These are phyloP conservation scores for Davidsoniella virescens DNA, from an alignment of 2,329 filamentous ascomycete genomes.

Conservation along the genomic window DNA sequence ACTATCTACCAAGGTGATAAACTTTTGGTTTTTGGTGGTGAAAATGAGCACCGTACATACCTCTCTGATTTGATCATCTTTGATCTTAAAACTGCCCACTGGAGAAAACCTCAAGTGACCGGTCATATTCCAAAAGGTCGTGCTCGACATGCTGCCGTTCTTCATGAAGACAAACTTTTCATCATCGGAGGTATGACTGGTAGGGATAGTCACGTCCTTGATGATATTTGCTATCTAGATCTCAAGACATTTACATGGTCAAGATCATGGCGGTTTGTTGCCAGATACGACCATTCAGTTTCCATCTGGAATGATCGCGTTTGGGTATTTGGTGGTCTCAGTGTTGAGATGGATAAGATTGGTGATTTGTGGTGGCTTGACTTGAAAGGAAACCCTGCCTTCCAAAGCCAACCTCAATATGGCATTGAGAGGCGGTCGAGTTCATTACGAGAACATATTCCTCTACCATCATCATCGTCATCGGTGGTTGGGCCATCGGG, in stretches of 20 bases:
- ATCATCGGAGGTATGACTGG: slow-evolving; percentile 92
- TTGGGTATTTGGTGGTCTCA: slow-evolving; percentile 92
- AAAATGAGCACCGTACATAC: slow-evolving; percentile 94
- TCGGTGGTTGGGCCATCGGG: slow-evolving; percentile 42
- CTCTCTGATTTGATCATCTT: slow-evolving; percentile 93
- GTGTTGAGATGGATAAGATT: slow-evolving; percentile 91
- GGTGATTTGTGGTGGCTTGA: slow-evolving; percentile 97
- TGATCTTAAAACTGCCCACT: slow-evolving; percentile 83
- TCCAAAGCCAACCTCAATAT: slow-evolving; percentile 50
- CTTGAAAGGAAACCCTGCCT: slow-evolving; percentile 75
- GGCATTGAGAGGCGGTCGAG: slow-evolving; percentile 33
- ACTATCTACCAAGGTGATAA: slow-evolving; percentile 89
- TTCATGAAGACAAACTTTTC: slow-evolving; percentile 93
- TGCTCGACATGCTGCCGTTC: slow-evolving; percentile 80
- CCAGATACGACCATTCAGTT: slow-evolving; percentile 84
- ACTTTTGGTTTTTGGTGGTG: slow-evolving; percentile 90
- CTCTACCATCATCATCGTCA: slow-evolving; percentile 21
- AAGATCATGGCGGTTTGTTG: slow-evolving; percentile 85
- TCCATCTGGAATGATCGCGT: slow-evolving; percentile 85
- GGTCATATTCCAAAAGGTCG: slow-evolving; percentile 78
- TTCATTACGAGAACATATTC: slow-evolving; percentile 24
- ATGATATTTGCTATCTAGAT: slow-evolving; percentile 93
- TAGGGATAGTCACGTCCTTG: slow-evolving; percentile 77
- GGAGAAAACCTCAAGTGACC: slow-evolving; percentile 79
- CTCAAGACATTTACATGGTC: slow-evolving; percentile 98